phyloP scores from a whole-genome alignment of 2,329 filamentous ascomycete genomes.

The Ophiostoma novo-ulmi region DNA sequence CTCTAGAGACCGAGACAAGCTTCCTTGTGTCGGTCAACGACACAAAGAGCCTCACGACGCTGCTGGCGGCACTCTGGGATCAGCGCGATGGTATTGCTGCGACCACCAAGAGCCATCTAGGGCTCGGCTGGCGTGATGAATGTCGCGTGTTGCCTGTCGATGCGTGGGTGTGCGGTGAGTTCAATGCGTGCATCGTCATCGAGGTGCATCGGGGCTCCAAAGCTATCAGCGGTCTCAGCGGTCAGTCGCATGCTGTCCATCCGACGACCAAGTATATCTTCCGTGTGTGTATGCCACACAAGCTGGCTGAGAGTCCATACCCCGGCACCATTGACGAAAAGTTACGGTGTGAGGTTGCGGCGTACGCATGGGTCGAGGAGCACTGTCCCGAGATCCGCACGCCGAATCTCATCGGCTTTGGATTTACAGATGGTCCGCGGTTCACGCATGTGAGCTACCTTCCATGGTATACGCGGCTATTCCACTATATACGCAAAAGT shows the following conservation, averaged over 20 bases:
- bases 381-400: constrained; percentile 38
- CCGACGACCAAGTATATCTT: background rate
- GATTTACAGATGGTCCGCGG: constrained; percentile 16
- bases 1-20: constrained; percentile 2
- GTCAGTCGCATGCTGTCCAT: background rate
- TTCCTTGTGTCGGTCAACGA: constrained; percentile 3
- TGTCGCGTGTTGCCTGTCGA: constrained; percentile 1
- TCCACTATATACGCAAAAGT: background rate
- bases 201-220: constrained; percentile 14
- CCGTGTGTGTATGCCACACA: constrained; percentile 30
- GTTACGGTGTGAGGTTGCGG: constrained; percentile 36
- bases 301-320: constrained; percentile 34
- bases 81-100: constrained; percentile 7
- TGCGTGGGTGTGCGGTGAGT: constrained; percentile 6
- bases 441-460: constrained; percentile 20
- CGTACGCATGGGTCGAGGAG: constrained; percentile 38
- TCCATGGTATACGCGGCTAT: constrained; percentile 14
- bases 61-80: constrained; percentile 13
- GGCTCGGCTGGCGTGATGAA: constrained; percentile 9
- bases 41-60: background rate
- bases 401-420: constrained; percentile 30
- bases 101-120: background rate
- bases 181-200: constrained; percentile 9
- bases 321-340: constrained; percentile 41
- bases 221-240: background rate